Conservation (phyloP, 331 rosid species). For the Dryas integrifolia region DNA sequence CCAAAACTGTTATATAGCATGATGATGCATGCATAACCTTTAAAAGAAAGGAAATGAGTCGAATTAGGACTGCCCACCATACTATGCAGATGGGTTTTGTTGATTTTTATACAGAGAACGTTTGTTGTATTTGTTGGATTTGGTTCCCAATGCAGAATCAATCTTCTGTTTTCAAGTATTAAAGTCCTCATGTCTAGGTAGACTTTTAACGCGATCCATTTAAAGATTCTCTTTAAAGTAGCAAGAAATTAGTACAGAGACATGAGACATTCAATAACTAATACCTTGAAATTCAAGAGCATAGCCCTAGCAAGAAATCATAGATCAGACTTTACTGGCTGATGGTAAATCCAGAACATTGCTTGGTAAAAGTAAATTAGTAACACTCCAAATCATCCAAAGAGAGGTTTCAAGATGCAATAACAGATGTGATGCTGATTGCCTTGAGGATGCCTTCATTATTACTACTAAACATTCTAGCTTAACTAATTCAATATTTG, state of each 20-base stretch:
- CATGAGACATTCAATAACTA: constrained; percentile 12
- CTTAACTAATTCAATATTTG: constrained; percentile 35
- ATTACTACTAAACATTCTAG: constrained; percentile 40
- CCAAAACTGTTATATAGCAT: not conserved
- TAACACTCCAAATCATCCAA: not conserved
- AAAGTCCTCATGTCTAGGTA: not conserved
- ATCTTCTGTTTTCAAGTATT: not conserved
- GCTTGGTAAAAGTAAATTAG: not conserved
- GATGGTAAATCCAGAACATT: not conserved
- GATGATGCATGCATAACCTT: not conserved
- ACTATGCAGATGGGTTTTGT: not conserved
- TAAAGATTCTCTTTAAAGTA: not conserved
- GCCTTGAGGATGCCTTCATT: constrained; percentile 42
- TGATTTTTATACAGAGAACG: not conserved
- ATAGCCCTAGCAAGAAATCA: not conserved
- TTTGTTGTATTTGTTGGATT: constrained; percentile 10
- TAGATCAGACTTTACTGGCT: not conserved
- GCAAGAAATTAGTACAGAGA: not conserved
- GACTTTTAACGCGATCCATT: not conserved
- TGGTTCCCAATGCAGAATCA: not conserved
- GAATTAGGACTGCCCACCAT: constrained; percentile 4
- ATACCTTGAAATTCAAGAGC: not conserved
- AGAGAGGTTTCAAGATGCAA: not conserved
- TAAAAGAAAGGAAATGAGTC: not conserved
- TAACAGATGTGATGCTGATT: constrained; percentile 14